phyloP scores from a whole-genome alignment of 352 stramenopile genomes.

The Stramenopiles sp. region DNA sequence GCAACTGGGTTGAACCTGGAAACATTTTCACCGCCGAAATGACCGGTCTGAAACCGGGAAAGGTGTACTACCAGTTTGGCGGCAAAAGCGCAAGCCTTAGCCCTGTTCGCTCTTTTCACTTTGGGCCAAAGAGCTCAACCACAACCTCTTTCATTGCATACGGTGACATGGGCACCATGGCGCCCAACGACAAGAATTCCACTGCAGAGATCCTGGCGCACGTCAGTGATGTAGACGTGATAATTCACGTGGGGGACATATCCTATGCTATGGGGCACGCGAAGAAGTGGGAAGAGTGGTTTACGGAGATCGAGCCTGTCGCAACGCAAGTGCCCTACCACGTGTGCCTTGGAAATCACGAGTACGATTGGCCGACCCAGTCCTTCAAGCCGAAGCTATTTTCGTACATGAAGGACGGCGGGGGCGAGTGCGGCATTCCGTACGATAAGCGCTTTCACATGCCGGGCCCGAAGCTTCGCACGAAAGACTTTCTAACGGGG shows the following conservation, averaged over 20 bases:
- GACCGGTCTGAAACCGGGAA: not conserved
- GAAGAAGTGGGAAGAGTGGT: slow-evolving; percentile 8
- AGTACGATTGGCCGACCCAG: slow-evolving; percentile 12
- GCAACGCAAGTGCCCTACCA: not conserved
- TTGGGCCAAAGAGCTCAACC: not conserved
- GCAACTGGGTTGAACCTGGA: not conserved
- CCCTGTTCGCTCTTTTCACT: too few species aligned
- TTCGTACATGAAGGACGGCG: not conserved
- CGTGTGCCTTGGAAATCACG: not conserved
- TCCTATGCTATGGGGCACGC: not conserved
- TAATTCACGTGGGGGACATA: slow-evolving; percentile 1
- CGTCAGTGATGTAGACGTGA: not conserved
- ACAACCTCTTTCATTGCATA: not conserved
- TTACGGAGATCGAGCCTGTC: not conserved
- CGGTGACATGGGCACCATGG: slow-evolving; percentile 3
- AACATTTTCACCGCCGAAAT: not conserved
- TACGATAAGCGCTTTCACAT: not conserved
- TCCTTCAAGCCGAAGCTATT: not conserved
- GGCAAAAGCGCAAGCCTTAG: too few species aligned
- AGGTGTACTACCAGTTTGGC: not conserved
- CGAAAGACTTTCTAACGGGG: not conserved
- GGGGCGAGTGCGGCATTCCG: not conserved
- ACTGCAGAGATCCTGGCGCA: not conserved
- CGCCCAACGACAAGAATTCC: not conserved
- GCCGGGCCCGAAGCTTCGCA: not conserved